A percentile compares a stretch with the other conserved stretches of the same genome.
Evolutionary conservation across 306 rosid species (phyloP).

Genomic region (Lathyrus tuberosus): DNA sequence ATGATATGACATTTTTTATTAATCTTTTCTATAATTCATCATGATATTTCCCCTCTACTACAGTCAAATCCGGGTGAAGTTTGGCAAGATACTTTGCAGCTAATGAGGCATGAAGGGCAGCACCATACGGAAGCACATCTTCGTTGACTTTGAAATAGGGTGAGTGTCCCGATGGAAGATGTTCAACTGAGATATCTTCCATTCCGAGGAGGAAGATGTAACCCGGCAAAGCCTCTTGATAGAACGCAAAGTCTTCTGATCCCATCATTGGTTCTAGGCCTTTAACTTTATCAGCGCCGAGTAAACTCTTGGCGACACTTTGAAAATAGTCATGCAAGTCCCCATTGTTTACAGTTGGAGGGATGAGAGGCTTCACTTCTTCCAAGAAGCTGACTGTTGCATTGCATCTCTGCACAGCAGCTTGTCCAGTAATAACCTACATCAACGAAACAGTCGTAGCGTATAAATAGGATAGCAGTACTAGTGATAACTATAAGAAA

Average conservation of each 20-base stretch:
- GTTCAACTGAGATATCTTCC: constrained; percentile 53
- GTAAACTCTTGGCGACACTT: constrained; percentile 65
- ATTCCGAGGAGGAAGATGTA: constrained; percentile 82
- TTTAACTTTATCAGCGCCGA: constrained; percentile 60
- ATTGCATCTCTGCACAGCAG: constrained; percentile 88
- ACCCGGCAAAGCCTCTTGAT: constrained; percentile 79
- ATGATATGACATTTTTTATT: not conserved
- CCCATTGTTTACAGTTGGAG: constrained; percentile 69
- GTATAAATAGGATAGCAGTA: not conserved
- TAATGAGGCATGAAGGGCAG: constrained; percentile 90
- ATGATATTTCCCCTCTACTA: constrained; percentile 39
- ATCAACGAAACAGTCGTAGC: constrained; percentile 29
- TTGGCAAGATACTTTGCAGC: constrained; percentile 63
- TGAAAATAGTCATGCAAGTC: constrained; percentile 63
- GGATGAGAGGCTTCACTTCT: constrained; percentile 56
- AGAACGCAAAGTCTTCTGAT: constrained; percentile 85
- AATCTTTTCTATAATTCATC: constrained; percentile 64
- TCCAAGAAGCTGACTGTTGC: constrained; percentile 70
- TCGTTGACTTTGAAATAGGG: constrained; percentile 75
- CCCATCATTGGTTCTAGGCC: constrained; percentile 72
- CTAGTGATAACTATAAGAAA: constrained; percentile 11
- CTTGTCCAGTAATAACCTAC: constrained; percentile 86
- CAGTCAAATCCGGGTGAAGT: constrained; percentile 41
- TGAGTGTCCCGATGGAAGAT: constrained; percentile 54
- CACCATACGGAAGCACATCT: constrained; percentile 84